phyloP scores from a whole-genome alignment of 208 protist genomes.

The Acanthamoeba polyphaga region DNA sequence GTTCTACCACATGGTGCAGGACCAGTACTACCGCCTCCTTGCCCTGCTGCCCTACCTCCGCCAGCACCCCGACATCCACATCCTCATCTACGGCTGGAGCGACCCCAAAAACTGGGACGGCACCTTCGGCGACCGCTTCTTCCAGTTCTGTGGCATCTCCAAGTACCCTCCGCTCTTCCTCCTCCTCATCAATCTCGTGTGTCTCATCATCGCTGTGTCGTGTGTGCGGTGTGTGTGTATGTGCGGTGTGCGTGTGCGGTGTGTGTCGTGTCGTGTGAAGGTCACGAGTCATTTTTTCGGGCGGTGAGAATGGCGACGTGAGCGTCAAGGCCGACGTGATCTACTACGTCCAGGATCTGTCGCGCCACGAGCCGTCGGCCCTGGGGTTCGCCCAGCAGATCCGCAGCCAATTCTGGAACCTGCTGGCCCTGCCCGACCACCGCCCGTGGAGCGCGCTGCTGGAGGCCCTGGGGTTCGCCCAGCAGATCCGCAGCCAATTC shows the following conservation, averaged over 20 bases:
- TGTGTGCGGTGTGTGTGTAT: background rate
- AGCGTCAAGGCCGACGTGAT: constrained; percentile 16
- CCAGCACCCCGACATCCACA: constrained; percentile 6
- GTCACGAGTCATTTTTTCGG: background rate
- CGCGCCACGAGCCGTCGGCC: background rate
- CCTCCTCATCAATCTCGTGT: background rate
- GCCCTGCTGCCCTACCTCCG: background rate
- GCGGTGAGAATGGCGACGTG: background rate
- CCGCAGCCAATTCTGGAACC: background rate
- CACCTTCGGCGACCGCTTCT: background rate
- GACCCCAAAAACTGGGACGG: background rate
- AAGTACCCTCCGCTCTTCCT: background rate
- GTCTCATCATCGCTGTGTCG: background rate
- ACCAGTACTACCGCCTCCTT: background rate
- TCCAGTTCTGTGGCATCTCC: background rate
- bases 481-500: background rate
- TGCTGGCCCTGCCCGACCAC: constrained; percentile 11
- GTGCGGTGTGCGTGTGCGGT: background rate
- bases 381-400: background rate
- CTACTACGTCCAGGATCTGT: background rate
- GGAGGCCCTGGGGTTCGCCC: background rate
- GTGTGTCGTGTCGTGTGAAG: background rate
- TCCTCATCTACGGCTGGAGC: background rate
- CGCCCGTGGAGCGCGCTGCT: constrained; percentile 24
- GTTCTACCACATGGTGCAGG: constrained; percentile 43